phyloP scores from a whole-genome alignment of 164 flowering plant species.

The Litsea cubeba region DNA sequence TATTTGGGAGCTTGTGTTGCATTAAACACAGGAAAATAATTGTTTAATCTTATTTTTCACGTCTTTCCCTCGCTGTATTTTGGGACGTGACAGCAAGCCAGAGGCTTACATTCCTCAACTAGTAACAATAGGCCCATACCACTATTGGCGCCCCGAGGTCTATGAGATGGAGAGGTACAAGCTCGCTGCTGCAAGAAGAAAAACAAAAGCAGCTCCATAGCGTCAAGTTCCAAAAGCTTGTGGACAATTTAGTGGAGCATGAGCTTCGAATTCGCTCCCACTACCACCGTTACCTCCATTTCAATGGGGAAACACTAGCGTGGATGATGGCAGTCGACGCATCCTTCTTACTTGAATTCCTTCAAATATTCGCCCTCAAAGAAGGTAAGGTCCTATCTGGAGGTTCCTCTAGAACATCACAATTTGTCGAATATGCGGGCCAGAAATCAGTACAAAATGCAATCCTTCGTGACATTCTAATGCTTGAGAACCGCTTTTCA shows the following conservation, averaged over 20 bases:
- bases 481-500: conserved; percentile 19
- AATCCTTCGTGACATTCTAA: conserved; percentile 23
- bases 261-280: conserved; percentile 20
- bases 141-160: conserved; percentile 10
- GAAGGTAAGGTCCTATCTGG: conserved; percentile 6
- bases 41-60: too few relatives aligned
- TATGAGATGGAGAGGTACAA: conserved; percentile 13
- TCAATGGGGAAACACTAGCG: conserved; percentile 19
- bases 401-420: conserved; percentile 7
- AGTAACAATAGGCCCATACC: conserved; percentile 11
- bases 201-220: conserved; percentile 10
- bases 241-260: conserved; percentile 9
- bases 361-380: conserved; percentile 11
- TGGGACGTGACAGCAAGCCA: too few relatives aligned
- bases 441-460: conserved; percentile 16
- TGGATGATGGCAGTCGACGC: conserved; percentile 32
- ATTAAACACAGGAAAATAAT: too few relatives aligned
- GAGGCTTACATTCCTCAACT: conserved; percentile 14
- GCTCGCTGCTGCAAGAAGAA: background rate
- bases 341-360: conserved; percentile 29
- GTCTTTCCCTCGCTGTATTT: too few relatives aligned
- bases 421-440: conserved; percentile 15
- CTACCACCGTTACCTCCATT: conserved; percentile 26
- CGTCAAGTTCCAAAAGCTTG: conserved; percentile 15
- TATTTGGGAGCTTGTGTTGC: too few relatives aligned